Evolutionary conservation across 2,329 filamentous ascomycete species (phyloP).

Genomic region (Juglanconis oblonga): DNA sequence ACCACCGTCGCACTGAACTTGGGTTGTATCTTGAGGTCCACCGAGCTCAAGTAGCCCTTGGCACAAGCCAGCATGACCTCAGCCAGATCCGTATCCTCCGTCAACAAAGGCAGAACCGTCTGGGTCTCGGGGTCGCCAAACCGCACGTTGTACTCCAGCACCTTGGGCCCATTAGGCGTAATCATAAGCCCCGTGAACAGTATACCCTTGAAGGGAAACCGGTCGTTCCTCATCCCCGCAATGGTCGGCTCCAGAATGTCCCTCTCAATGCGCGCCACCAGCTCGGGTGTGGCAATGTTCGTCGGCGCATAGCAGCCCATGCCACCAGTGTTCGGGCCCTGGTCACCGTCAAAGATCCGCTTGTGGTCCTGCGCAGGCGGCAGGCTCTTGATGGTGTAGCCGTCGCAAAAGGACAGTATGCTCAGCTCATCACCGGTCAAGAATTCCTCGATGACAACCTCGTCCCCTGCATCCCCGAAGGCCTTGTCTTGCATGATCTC

Average conservation of each 20-base stretch:
- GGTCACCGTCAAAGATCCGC: conserved; percentile 84
- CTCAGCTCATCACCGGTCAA: conserved; percentile 89
- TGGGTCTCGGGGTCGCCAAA: conserved; percentile 93
- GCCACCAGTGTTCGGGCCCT: conserved; percentile 90
- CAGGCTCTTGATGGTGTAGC: conserved; percentile 76
- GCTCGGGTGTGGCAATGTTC: conserved; percentile 68
- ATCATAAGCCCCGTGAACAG: conserved; percentile 95
- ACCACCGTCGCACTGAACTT: conserved; percentile 87
- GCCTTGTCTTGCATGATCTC: conserved; percentile 88
- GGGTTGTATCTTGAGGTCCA: conserved; percentile 64
- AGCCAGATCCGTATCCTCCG: conserved; percentile 76
- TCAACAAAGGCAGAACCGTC: conserved; percentile 76
- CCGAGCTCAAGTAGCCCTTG: conserved; percentile 67
- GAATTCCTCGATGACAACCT: conserved; percentile 95
- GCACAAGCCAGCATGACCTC: conserved; percentile 86
- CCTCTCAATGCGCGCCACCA: conserved; percentile 75
- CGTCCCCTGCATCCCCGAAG: conserved; percentile 81
- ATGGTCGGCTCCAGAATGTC: conserved; percentile 88
- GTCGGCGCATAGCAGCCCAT: conserved; percentile 99
- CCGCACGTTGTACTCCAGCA: conserved; percentile 89
- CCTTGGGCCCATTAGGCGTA: conserved; percentile 74
- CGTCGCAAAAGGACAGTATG: conserved; percentile 88
- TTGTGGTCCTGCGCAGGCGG: conserved; percentile 97
- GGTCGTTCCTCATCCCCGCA: conserved; percentile 80
- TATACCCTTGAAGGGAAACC: conserved; percentile 69